Conservation (phyloP, 352 stramenopile species). For the Phytophthora idaei region DNA sequence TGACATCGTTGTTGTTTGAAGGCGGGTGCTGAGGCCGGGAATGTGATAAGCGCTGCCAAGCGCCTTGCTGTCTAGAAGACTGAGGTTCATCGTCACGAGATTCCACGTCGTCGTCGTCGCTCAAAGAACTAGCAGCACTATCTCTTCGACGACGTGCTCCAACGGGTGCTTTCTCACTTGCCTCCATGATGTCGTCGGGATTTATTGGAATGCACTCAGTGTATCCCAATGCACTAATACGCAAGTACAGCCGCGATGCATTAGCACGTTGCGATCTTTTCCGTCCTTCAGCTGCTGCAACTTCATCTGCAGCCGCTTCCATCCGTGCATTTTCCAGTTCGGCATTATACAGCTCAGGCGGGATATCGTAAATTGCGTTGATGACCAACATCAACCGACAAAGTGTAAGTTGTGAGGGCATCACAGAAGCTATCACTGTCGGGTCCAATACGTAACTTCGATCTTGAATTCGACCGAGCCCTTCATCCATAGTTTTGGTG, state of each 20-base stretch:
- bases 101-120: constrained; percentile 42
- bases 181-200: constrained; percentile 53
- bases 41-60: constrained; percentile 3
- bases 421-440: constrained; percentile 39
- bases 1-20: constrained; percentile 32
- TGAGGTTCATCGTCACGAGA: constrained; percentile 23
- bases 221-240: constrained; percentile 73
- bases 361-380: constrained; percentile 86
- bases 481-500: constrained; percentile 33
- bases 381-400: constrained; percentile 79
- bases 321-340: constrained; percentile 48
- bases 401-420: constrained; percentile 75
- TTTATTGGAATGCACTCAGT: constrained; percentile 80
- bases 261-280: constrained; percentile 21
- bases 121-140: constrained; percentile 34
- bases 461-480: constrained; percentile 61
- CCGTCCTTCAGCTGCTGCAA: constrained; percentile 34
- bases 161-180: constrained; percentile 52
- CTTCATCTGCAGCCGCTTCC: constrained; percentile 30
- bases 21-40: constrained; percentile 3
- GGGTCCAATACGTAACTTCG: constrained; percentile 52
- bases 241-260: constrained; percentile 66
- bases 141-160: constrained; percentile 43
- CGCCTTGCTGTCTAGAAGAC: constrained; percentile 10
- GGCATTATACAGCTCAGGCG: constrained; percentile 71